Conservation (phyloP, 306 rosid genomes). For the Dryas octopetala region DNA sequence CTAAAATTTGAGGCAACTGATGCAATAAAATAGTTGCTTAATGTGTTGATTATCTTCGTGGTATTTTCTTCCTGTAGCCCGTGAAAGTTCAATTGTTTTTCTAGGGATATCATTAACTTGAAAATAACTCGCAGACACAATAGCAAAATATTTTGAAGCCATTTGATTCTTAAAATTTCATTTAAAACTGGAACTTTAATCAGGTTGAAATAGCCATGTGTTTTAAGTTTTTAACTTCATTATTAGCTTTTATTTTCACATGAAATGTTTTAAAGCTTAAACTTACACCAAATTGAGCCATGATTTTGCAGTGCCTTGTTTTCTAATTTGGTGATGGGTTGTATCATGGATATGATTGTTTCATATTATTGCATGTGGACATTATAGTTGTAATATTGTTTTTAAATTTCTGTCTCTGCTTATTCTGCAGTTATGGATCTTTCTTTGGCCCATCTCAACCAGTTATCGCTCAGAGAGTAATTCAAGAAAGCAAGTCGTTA, state of each 20-base stretch:
- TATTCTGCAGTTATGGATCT: conserved; percentile 78
- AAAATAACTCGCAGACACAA: neutral
- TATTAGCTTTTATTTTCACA: neutral
- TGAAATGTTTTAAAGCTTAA: neutral
- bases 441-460: conserved; percentile 94
- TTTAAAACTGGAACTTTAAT: neutral
- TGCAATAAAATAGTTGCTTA: conserved; percentile 2
- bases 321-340: neutral
- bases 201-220: neutral
- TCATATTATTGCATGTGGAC: neutral
- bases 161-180: neutral
- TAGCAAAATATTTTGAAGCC: neutral
- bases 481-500: conserved; percentile 89
- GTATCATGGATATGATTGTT: neutral
- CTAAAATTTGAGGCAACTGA: neutral
- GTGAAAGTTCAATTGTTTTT: neutral
- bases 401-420: neutral
- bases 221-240: neutral
- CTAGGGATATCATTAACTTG: neutral
- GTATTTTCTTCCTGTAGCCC: neutral
- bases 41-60: neutral
- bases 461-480: conserved; percentile 77
- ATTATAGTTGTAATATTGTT: neutral
- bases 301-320: neutral
- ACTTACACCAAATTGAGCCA: neutral